A percentile compares a stretch with the other conserved stretches of the same genome.
Evolutionary conservation across 805 yeast species (phyloP).

Genomic region (Lachancea mirantina): DNA sequence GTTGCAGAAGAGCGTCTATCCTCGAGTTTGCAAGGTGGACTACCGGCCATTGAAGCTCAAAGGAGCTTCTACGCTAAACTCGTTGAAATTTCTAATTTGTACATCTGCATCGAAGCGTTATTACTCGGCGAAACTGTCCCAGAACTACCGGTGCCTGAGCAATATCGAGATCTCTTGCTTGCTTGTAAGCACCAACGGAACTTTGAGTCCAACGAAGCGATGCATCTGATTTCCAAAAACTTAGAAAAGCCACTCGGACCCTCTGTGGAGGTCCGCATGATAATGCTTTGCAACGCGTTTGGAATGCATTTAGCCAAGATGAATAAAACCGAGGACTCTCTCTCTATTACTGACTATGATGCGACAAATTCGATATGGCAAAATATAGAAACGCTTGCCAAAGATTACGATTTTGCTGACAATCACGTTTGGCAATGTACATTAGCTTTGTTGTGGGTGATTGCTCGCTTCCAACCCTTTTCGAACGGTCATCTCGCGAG

Average conservation of each 20-base stretch:
- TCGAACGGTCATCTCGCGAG: conserved; percentile 23
- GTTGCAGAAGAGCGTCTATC: conserved; percentile 16
- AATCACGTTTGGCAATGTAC: conserved; percentile 27
- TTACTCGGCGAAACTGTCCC: conserved; percentile 4
- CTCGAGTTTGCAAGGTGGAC: background rate
- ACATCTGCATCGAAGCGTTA: conserved; percentile 11
- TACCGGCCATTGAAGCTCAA: conserved; percentile 11
- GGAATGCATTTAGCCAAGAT: conserved; percentile 7
- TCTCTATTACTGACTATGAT: conserved; percentile 2
- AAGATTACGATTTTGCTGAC: conserved; percentile 12
- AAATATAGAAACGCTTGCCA: conserved; percentile 12
- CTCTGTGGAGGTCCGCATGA: conserved; percentile 9
- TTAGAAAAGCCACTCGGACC: background rate
- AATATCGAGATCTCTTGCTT: conserved; percentile 6
- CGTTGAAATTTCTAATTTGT: conserved; percentile 17
- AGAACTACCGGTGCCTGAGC: conserved; percentile 4
- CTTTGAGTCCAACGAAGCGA: conserved; percentile 11
- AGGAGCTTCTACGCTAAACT: conserved; percentile 15
- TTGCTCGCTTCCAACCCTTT: conserved; percentile 28
- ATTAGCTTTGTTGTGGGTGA: conserved; percentile 23
- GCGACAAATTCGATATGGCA: conserved; percentile 15
- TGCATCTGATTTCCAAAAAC: conserved; percentile 5
- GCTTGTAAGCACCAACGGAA: conserved; percentile 15
- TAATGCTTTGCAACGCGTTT: conserved; percentile 21
- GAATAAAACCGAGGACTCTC: conserved; percentile 4